phyloP scores from a whole-genome alignment of 2,329 filamentous ascomycete genomes.

The Beauveria australis region DNA sequence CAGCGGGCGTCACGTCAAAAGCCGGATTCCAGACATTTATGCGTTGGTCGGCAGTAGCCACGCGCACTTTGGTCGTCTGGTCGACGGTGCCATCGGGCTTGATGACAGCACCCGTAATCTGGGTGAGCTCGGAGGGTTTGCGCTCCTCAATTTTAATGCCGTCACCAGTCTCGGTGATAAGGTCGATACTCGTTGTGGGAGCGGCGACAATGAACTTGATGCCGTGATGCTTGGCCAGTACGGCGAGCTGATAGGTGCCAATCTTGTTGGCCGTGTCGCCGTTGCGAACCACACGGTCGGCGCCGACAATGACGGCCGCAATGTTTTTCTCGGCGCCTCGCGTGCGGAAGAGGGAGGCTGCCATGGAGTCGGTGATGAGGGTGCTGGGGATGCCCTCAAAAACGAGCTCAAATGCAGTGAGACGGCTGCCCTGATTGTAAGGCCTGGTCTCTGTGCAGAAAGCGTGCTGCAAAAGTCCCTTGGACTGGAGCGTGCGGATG shows the following conservation, averaged over 20 bases:
- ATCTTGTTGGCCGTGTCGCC: conserved; percentile 99
- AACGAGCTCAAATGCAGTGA: conserved; percentile 95
- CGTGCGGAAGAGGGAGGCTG: conserved; percentile 67
- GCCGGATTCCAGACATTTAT: conserved; percentile 94
- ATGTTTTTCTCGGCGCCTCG: conserved; percentile 59
- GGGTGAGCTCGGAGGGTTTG: conserved; percentile 70
- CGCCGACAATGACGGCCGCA: conserved; percentile 83
- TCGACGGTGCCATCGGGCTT: conserved; percentile 56
- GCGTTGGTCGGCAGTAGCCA: conserved; percentile 70
- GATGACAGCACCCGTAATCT: conserved; percentile 70
- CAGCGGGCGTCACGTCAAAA: conserved; percentile 88
- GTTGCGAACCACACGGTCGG: conserved; percentile 90
- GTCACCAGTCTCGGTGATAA: conserved; percentile 66
- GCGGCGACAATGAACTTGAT: conserved; percentile 94
- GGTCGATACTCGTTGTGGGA: conserved; percentile 87
- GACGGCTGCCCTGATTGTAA: conserved; percentile 92
- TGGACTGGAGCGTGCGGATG: conserved; percentile 69
- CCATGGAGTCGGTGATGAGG: conserved; percentile 95
- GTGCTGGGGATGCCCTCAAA: conserved; percentile 88
- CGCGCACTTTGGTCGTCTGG: conserved; percentile 53
- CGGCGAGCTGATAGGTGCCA: conserved; percentile 85
- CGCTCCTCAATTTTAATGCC: conserved; percentile 90
- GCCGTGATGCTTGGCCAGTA: conserved; percentile 80
- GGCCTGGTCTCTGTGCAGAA: conserved; percentile 96
- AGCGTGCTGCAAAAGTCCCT: conserved; percentile 63